These are phyloP conservation scores for Strobilomyces dryophilus DNA, from an alignment of 768 basidiomycete species.

Conservation along the genomic window DNA sequence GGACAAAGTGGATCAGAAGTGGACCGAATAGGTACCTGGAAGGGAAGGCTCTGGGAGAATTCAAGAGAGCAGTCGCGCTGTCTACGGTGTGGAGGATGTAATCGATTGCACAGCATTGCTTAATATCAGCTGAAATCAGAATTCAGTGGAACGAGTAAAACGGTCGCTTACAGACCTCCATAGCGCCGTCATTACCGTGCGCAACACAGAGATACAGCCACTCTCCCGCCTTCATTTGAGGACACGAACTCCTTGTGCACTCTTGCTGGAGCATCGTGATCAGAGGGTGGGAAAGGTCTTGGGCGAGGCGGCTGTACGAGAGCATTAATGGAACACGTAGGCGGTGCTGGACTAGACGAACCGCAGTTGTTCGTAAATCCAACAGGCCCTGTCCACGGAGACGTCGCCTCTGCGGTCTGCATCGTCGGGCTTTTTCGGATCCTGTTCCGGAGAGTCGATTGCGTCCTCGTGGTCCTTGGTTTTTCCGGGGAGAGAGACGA, in stretches of 20 bases:
- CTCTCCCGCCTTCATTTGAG: conserved; percentile 98
- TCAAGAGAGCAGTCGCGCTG: conserved; percentile 87
- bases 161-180: conserved; percentile 56
- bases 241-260: conserved; percentile 82
- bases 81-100: conserved; percentile 93
- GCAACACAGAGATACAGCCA: conserved; percentile 97
- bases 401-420: conserved; percentile 41
- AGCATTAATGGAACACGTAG: neutral
- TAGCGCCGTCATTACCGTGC: conserved; percentile 82
- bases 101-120: conserved; percentile 98
- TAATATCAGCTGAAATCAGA: conserved; percentile 13
- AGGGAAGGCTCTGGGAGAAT: conserved; percentile 88
- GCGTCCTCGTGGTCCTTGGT: conserved; percentile 24
- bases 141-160: conserved; percentile 4
- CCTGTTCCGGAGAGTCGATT: conserved; percentile 28
- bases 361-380: conserved; percentile 74
- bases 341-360: conserved; percentile 20
- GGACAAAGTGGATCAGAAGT: conserved; percentile 15
- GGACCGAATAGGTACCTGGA: conserved; percentile 56
- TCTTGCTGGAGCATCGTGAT: conserved; percentile 83
- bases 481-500: conserved; percentile 72
- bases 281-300: conserved; percentile 81
- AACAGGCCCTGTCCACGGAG: conserved; percentile 75
- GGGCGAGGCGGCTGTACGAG: conserved; percentile 67
- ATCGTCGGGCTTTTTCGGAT: conserved; percentile 28